A percentile compares a stretch with the other conserved stretches of the same genome.
phyloP scores from a whole-genome alignment of 306 rosid genomes.

The Potentilla sterilis region DNA sequence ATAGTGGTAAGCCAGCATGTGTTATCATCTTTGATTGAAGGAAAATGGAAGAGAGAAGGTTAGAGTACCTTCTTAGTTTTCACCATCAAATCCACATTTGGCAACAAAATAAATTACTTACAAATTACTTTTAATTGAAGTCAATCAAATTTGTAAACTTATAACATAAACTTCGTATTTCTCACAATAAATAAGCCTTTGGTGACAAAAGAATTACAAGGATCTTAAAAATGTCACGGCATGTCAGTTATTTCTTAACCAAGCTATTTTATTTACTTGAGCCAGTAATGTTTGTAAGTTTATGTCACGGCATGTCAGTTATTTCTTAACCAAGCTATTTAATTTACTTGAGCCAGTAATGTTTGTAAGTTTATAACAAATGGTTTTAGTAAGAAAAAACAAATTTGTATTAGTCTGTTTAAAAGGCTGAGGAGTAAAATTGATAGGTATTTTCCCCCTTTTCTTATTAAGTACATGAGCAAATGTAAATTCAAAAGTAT shows the following conservation, averaged over 20 bases:
- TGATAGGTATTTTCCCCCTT: neutral
- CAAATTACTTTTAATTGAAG: neutral
- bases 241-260: neutral
- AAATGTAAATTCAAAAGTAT: constrained; percentile 13
- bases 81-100: neutral
- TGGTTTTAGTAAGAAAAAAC: neutral
- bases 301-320: neutral
- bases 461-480: constrained; percentile 4
- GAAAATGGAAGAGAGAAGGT: neutral
- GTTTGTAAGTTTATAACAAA: neutral
- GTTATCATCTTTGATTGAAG: neutral
- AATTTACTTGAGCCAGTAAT: neutral
- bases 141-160: neutral
- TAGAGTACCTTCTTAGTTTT: neutral
- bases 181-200: neutral
- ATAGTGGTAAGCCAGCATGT: neutral
- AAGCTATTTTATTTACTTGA: neutral
- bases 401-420: neutral
- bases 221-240: neutral
- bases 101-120: neutral
- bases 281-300: neutral
- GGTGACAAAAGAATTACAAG: neutral
- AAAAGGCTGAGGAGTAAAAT: neutral
- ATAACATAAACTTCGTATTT: neutral
- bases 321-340: neutral